Evolutionary conservation across 2,329 filamentous ascomycete species (phyloP).

Genomic region (Lachnellula arida): DNA sequence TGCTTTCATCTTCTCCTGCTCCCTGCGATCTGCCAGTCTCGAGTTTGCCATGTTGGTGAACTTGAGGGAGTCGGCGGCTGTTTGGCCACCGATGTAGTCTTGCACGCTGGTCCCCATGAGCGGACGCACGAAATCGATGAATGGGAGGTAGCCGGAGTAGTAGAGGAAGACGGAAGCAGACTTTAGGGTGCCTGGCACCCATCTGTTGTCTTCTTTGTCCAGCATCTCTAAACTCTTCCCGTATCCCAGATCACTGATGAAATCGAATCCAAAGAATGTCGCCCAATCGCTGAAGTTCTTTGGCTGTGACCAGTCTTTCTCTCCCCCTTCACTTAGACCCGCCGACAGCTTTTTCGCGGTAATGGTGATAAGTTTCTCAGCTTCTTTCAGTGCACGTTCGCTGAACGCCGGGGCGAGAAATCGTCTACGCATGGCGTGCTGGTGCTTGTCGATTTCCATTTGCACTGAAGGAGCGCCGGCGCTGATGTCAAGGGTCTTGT

Average conservation of each 20-base stretch:
- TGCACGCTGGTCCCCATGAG: slow-evolving; percentile 6
- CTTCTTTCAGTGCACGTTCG: slow-evolving; percentile 29
- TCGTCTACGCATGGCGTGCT: slow-evolving; percentile 14
- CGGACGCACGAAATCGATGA: slow-evolving; percentile 8
- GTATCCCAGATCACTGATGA: slow-evolving; percentile 41
- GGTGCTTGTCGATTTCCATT: slow-evolving; percentile 11
- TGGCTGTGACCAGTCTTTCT: slow-evolving; percentile 12
- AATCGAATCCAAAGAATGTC: slow-evolving; percentile 35
- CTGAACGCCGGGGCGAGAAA: slow-evolving; percentile 30
- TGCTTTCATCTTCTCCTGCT: slow-evolving; percentile 37
- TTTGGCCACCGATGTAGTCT: slow-evolving; percentile 9
- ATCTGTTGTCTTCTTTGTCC: slow-evolving; percentile 10
- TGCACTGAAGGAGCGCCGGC: slow-evolving; percentile 11
- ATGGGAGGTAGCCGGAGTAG: slow-evolving; percentile 13
- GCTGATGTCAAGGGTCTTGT: slow-evolving; percentile 13
- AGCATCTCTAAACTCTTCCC: slow-evolving; percentile 37
- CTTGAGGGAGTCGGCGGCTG: slow-evolving; percentile 8
- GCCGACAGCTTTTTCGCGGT: slow-evolving; percentile 3
- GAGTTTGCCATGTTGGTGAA: slow-evolving; percentile 8
- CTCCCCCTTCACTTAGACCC: slow-evolving; percentile 1
- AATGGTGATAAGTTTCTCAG: slow-evolving; percentile 23
- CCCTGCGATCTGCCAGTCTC: slow-evolving; percentile 5
- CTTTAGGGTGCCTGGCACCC: slow-evolving; percentile 12
- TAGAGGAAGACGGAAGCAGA: slow-evolving; percentile 11
- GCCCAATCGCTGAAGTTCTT: slow-evolving; percentile 32